These are phyloP conservation scores for Hortaea sp. DNA, from an alignment of 2,329 filamentous ascomycete species.

Conservation along the genomic window DNA sequence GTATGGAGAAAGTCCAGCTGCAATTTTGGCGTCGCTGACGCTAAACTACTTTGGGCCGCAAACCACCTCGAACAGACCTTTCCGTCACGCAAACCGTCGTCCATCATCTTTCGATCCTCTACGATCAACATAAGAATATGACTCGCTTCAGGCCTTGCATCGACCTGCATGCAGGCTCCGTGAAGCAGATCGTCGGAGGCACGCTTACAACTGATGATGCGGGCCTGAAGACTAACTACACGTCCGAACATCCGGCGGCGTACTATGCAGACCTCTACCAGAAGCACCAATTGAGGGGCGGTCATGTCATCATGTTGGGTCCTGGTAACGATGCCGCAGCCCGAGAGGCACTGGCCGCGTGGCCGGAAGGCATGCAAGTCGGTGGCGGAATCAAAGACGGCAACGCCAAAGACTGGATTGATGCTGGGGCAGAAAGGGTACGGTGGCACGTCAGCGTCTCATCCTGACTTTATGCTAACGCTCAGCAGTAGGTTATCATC, in stretches of 20 bases:
- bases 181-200: conserved; percentile 97
- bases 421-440: conserved; percentile 81
- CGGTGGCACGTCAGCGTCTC: conserved; percentile 13
- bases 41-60: not conserved
- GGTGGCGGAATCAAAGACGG: conserved; percentile 84
- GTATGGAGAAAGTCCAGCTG: not conserved
- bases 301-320: conserved; percentile 94
- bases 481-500: conserved; percentile 70
- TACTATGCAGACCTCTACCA: conserved; percentile 78
- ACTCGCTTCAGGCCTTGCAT: conserved; percentile 94
- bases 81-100: not conserved
- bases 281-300: conserved; percentile 62
- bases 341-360: conserved; percentile 62
- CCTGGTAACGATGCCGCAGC: conserved; percentile 77
- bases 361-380: conserved; percentile 74
- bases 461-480: conserved; percentile 2
- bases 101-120: not conserved
- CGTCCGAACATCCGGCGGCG: conserved; percentile 70
- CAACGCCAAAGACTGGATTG: conserved; percentile 81
- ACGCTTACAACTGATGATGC: conserved; percentile 51
- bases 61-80: not conserved
- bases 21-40: not conserved
- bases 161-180: conserved; percentile 91
- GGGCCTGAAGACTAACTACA: conserved; percentile 76
- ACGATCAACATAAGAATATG: conserved; percentile 45